A percentile compares a stretch with the other conserved stretches of the same genome.
Conservation (phyloP, 1,284 basidiomycete genomes). For the Trichosporon asahii region DNA sequence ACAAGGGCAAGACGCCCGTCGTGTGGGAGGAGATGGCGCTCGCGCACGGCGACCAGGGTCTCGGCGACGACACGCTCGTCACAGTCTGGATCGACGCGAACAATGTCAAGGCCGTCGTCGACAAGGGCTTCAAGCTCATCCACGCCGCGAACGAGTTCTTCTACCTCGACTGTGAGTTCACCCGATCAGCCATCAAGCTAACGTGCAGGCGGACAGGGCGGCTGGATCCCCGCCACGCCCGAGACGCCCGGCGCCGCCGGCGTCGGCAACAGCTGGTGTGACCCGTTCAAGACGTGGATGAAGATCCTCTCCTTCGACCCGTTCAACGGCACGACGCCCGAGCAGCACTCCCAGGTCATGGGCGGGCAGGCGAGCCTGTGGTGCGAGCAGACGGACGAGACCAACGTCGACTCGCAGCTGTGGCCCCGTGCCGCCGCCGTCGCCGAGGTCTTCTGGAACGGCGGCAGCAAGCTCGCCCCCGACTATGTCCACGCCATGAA, state of each 20-base stretch:
- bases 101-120: conserved; percentile 60
- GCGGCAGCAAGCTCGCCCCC: conserved; percentile 54
- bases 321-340: conserved; percentile 57
- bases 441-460: conserved; percentile 80
- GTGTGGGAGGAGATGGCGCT: conserved; percentile 69
- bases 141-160: conserved; percentile 70
- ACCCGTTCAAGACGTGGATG: conserved; percentile 73
- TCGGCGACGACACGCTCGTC: conserved; percentile 66
- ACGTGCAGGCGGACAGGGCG: conserved; percentile 62
- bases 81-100: conserved; percentile 68
- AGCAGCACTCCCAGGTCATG: conserved; percentile 59
- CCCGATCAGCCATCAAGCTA: background rate
- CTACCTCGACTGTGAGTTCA: conserved; percentile 60
- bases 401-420: conserved; percentile 66
- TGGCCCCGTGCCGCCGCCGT: conserved; percentile 77
- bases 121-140: conserved; percentile 62
- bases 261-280: conserved; percentile 66
- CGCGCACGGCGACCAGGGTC: conserved; percentile 58
- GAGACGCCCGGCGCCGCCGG: conserved; percentile 62
- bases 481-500: conserved; percentile 72
- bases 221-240: conserved; percentile 65
- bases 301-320: conserved; percentile 66
- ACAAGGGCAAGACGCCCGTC: conserved; percentile 59
- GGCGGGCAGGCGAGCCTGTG: conserved; percentile 69
- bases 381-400: conserved; percentile 69